phyloP scores from a whole-genome alignment of 2,329 filamentous ascomycete genomes.

The Pseudogymnoascus sp. region DNA sequence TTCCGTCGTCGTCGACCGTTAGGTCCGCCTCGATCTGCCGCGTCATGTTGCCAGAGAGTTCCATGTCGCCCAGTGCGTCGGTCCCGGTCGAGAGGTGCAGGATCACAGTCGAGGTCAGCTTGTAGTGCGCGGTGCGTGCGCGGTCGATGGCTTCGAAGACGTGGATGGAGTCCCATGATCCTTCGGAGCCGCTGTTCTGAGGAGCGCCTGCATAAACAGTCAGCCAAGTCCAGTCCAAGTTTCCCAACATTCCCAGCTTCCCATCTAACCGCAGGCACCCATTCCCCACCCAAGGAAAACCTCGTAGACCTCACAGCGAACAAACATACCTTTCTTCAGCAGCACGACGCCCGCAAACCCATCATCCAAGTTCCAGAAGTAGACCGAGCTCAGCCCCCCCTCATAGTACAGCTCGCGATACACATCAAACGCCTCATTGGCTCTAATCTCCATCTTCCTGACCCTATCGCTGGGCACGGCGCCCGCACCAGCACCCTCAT shows the following conservation, averaged over 20 bases:
- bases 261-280: neutral
- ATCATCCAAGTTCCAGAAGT: conserved; percentile 97
- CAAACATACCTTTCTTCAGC: conserved; percentile 77
- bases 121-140: conserved; percentile 88
- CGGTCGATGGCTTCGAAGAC: conserved; percentile 96
- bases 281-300: neutral
- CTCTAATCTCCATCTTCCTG: conserved; percentile 84
- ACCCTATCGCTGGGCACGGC: conserved; percentile 86
- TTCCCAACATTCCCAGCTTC: neutral
- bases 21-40: conserved; percentile 90
- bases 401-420: conserved; percentile 97
- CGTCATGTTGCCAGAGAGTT: conserved; percentile 96
- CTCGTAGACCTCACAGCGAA: conserved; percentile 16
- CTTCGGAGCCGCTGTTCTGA: conserved; percentile 59
- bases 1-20: conserved; percentile 80
- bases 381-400: conserved; percentile 90
- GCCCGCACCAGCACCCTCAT: conserved; percentile 62
- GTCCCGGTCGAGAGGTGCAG: conserved; percentile 69
- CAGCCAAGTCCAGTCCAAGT: conserved; percentile 9
- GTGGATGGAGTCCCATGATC: conserved; percentile 97
- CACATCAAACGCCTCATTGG: conserved; percentile 94
- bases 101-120: conserved; percentile 94
- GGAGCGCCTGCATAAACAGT: conserved; percentile 48
- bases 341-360: conserved; percentile 94
- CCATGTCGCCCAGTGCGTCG: conserved; percentile 70